Evolutionary conservation across 768 basidiomycete genomes (phyloP).

Genomic region (Leucocoprinus sp.): DNA sequence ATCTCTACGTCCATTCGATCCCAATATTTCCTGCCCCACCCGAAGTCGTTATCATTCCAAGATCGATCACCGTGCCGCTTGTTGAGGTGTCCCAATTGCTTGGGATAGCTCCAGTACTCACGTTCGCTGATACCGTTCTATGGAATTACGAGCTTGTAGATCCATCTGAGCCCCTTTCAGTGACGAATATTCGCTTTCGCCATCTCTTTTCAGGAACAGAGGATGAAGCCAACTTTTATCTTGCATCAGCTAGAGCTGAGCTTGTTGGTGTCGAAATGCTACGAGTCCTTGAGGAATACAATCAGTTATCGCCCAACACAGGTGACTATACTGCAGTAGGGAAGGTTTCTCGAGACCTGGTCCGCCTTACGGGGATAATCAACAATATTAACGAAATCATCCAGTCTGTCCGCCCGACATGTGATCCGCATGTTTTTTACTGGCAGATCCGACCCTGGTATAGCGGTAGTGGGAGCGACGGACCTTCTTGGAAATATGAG

Average conservation of each 20-base stretch:
- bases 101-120: slow-evolving; percentile 87
- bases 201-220: slow-evolving; percentile 79
- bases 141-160: slow-evolving; percentile 79
- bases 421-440: slow-evolving; percentile 86
- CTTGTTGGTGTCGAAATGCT: slow-evolving; percentile 82
- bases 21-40: slow-evolving; percentile 30
- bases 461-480: slow-evolving; percentile 67
- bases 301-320: slow-evolving; percentile 56
- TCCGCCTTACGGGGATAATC: slow-evolving; percentile 57
- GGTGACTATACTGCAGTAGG: slow-evolving; percentile 54
- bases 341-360: slow-evolving; percentile 67
- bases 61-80: slow-evolving; percentile 70
- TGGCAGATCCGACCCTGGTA: slow-evolving; percentile 91
- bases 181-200: slow-evolving; percentile 66
- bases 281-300: slow-evolving; percentile 80
- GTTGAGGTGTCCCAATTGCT: slow-evolving; percentile 67
- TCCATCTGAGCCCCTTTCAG: slow-evolving; percentile 47
- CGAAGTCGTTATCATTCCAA: slow-evolving; percentile 52
- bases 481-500: slow-evolving; percentile 68
- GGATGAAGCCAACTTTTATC: slow-evolving; percentile 82
- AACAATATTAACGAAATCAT: slow-evolving; percentile 68
- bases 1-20: slow-evolving; percentile 84
- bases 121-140: slow-evolving; percentile 92
- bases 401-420: slow-evolving; percentile 54
- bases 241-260: slow-evolving; percentile 77